Evolutionary conservation across 225 moss, liverwort and hornwort species (phyloP), one percentile per base, ranked within the genome.

Genomic region (Rhytidiadelphus loreus): DNA sequence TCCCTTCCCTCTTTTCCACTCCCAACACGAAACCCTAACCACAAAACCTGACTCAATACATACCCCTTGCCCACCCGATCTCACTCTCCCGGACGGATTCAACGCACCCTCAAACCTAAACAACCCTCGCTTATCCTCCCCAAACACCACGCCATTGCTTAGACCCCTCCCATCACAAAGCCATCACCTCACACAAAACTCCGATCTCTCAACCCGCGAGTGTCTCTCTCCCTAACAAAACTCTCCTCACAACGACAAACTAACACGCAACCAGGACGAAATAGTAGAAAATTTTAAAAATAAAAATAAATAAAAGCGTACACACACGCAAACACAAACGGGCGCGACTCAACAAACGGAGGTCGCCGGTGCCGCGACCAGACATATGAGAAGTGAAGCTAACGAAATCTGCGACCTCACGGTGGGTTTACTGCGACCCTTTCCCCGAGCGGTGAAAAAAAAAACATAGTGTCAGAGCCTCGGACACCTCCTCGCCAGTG

Each of bases 11-110:
- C 24, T 61, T 39, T 12, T 16, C 7, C 66, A 44, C 71, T 70
- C 30, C 33, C 39, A 64, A 86, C 43, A 90, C 90, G 21, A 69
- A 88, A 93, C 89, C 92, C 89, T 91, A 86, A 86, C 86, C 76
- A 88, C 85, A 57, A 37, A 61, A n/a, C 68, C 68, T 20, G 35
- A 73, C 63, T 30, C 74, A 55, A 12, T 8, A 41, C 75, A 84
- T 33, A 63, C 48, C 39, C 83, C 88, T 82, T 30, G 8, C 16
- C 26, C 60, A 26, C 39, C 75, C 33, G 77, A 61, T 72, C 79
- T 80, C 78, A 37, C 43, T 56, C 55, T 8, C 70, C 26, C 53
- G 16, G 11, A 52, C 66, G 35, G 68, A 85, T 61, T 74, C 76
- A 86, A 88, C 83, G 26, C 60, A 44, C 43, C 37, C 58, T 23